Evolutionary conservation across 345 rosid species (phyloP).

Genomic region (Sapria himalayana): DNA sequence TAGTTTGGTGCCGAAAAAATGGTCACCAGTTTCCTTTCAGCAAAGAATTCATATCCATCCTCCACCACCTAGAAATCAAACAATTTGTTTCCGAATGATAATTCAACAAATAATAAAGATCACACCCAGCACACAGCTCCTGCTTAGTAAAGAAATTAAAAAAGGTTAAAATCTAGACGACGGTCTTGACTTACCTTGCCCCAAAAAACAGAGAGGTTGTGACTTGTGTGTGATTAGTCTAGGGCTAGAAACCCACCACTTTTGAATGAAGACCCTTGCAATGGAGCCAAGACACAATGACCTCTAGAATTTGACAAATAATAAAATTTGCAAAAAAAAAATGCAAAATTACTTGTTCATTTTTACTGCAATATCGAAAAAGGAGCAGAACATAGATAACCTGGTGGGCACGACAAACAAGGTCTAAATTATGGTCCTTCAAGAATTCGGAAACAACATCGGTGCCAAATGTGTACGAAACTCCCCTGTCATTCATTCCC

Average conservation of each 20-base stretch:
- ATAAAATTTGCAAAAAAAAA: no score
- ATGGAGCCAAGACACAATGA: no score
- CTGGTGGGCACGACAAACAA: constrained; percentile 97
- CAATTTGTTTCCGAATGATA: constrained; percentile 1
- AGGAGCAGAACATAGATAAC: constrained; percentile 13
- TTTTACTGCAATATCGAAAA: no score
- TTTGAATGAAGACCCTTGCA: no score
- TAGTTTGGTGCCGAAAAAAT: constrained; percentile 91
- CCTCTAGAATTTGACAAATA: no score
- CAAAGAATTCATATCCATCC: constrained; percentile 97
- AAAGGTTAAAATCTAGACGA: no score
- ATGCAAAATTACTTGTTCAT: no score
- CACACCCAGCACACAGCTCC: no score
- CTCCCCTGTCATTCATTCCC: constrained; percentile 96
- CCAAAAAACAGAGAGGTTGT: neutral
- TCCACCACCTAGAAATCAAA: constrained; percentile 54
- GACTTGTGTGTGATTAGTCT: no score
- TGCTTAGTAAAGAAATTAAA: no score
- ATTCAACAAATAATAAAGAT: neutral
- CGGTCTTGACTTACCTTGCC: no score
- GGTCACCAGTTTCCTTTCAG: constrained; percentile 78
- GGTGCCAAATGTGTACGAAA: constrained; percentile 74
- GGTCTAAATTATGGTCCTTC: constrained; percentile 58
- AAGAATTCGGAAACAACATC: constrained; percentile 72
- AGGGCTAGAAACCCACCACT: no score